phyloP scores from a whole-genome alignment of 2,329 filamentous ascomycete genomes.

The Simplicillium aogashimaense region DNA sequence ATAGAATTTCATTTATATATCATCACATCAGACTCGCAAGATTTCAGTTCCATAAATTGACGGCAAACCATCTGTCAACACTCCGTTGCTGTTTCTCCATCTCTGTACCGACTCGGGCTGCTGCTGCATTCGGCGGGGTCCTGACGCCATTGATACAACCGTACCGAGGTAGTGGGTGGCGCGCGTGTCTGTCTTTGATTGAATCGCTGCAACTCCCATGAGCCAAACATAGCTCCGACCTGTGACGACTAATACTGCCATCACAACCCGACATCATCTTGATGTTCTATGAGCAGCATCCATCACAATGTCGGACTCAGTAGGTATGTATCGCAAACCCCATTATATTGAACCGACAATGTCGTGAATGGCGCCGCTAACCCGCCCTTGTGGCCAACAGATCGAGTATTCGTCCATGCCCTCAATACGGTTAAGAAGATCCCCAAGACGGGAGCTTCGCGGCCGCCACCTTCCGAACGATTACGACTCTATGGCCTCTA shows the following conservation, averaged over 20 bases:
- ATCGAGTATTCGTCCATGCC: conserved; percentile 97
- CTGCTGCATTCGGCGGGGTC: conserved; percentile 5
- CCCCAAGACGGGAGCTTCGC: conserved; percentile 80
- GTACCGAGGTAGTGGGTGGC: conserved; percentile 5
- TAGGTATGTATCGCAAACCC: conserved; percentile 14
- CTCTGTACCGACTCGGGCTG: background rate
- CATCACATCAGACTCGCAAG: too few species aligned
- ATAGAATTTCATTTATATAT: too few species aligned
- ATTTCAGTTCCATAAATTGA: too few species aligned
- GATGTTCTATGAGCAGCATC: background rate
- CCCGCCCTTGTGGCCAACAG: conserved; percentile 34
- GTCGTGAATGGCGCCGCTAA: background rate
- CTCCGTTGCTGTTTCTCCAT: background rate
- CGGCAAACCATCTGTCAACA: too few species aligned
- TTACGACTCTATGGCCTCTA: conserved; percentile 94
- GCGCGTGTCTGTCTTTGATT: too few species aligned
- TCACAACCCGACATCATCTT: background rate
- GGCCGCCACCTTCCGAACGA: conserved; percentile 76
- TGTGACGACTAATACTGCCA: background rate
- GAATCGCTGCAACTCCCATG: too few species aligned
- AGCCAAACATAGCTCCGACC: background rate
- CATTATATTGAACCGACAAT: background rate
- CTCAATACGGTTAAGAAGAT: conserved; percentile 98
- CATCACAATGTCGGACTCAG: conserved; percentile 26
- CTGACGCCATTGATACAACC: conserved; percentile 8